Conservation (phyloP, 2,329 filamentous ascomycete species). For the Penicillium digitatum region DNA sequence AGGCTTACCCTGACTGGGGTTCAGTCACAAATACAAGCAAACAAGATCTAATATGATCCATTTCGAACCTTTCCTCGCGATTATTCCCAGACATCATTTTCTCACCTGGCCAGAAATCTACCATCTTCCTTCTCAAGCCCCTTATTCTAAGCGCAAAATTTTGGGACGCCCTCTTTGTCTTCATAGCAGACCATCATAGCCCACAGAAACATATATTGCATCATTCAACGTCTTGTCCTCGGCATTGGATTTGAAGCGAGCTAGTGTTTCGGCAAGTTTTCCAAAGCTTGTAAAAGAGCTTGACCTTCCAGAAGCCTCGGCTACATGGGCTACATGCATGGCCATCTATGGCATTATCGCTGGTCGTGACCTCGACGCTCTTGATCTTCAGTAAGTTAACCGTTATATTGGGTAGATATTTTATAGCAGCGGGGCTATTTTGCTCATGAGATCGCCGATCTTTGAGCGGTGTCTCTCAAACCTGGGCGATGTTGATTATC, state of each 20-base stretch:
- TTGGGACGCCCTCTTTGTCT: background rate
- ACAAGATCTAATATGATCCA: background rate
- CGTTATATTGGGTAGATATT: slow-evolving; percentile 63
- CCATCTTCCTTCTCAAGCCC: background rate
- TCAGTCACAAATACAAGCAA: background rate
- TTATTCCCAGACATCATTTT: background rate
- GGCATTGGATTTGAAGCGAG: background rate
- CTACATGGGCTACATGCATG: too few species aligned
- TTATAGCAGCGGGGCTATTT: slow-evolving; percentile 57
- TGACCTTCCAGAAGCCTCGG: slow-evolving; percentile 62
- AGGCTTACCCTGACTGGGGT: background rate
- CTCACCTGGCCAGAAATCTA: background rate
- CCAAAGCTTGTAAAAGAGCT: slow-evolving; percentile 62
- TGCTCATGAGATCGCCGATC: slow-evolving; percentile 67
- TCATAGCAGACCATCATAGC: background rate
- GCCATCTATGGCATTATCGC: slow-evolving; percentile 51
- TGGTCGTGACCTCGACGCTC: slow-evolving; percentile 48
- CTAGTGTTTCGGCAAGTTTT: slow-evolving; percentile 31
- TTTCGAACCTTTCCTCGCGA: background rate
- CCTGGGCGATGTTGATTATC: slow-evolving; percentile 66
- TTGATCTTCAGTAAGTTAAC: slow-evolving; percentile 54
- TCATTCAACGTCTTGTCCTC: background rate
- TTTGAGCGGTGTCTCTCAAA: slow-evolving; percentile 65
- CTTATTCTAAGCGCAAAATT: background rate
- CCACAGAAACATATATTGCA: background rate